Evolutionary conservation across 768 basidiomycete species (phyloP), one percentile per base, ranked within the genome.

Genomic region (Pulveroboletus sp.): DNA sequence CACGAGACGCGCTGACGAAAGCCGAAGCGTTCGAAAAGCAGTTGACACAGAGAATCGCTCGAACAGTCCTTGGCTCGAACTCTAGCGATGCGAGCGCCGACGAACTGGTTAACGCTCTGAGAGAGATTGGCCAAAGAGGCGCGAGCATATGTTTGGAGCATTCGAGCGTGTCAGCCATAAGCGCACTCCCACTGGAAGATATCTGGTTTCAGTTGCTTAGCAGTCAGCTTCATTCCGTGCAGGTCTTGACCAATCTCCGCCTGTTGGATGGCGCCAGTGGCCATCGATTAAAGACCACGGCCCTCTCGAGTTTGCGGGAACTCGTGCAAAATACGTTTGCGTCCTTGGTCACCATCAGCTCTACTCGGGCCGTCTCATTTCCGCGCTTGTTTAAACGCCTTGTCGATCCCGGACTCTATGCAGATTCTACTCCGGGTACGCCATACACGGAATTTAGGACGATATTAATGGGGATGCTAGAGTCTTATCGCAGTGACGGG

Each of bases 391-490:
- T 99, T 79, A 93, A 89, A 58, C 83, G 93, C 6, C 78, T 98
- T 5, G 90, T 97, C 36, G 84, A 92, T 57, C 80, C 85, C 2
- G 76, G 82, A 5, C 73, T 82, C 2, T 66, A 73, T 27, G 66
- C 74, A 13, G 63, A 71, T 18, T 71, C 80, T 4, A 71, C 81
- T 1, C 73, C 76, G 21, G 77, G 81, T 31, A 80, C 83, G 11
- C 81, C 83, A 26, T 98, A 97, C 68, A 83, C 85, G 18, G 94
- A 98, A 68, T 95, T 98, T 69, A 79, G 92, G 39, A 79, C 82
- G 10, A 93, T 99, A 52, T 74, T 99, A 28, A 85, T 84, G 1
- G 88, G 91, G n/a, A 99, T 98, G 91, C 70, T 98, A 59, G 93
- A 95, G 61, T 87, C 92, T 2, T 98, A 97, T 70, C 82, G 86